Percentiles rank a stretch among this genome's conserved stretches.
phyloP scores from a whole-genome alignment of 768 basidiomycete genomes.

The Epithele typhae region DNA sequence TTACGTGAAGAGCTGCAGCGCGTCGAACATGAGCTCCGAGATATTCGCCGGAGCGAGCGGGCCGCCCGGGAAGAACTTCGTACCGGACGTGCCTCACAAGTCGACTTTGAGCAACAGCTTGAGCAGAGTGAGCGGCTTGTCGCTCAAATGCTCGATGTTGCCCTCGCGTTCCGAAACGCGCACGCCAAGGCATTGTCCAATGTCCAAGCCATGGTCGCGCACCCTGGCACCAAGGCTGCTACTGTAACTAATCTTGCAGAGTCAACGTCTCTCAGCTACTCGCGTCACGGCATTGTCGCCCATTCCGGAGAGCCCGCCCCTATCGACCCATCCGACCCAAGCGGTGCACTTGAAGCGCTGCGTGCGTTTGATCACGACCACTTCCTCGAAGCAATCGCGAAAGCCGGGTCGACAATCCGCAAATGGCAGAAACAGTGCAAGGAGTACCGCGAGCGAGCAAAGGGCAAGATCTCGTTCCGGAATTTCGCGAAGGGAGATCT shows the following conservation, averaged over 20 bases:
- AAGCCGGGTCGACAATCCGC: constrained; percentile 80
- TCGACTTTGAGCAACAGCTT: constrained; percentile 60
- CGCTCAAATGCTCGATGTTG: constrained; percentile 79
- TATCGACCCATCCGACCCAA: constrained; percentile 73
- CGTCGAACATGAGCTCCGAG: constrained; percentile 64
- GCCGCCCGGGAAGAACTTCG: constrained; percentile 72
- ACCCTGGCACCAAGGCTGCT: constrained; percentile 38
- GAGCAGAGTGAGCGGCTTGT: constrained; percentile 66
- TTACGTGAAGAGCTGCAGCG: constrained; percentile 71
- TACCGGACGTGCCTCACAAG: constrained; percentile 62
- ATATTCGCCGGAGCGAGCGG: constrained; percentile 61
- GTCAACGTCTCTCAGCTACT: constrained; percentile 40
- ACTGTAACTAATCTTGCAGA: constrained; percentile 41
- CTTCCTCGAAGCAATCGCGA: constrained; percentile 78
- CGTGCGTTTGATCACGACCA: constrained; percentile 79
- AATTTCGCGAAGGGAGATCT: constrained; percentile 95
- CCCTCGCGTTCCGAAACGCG: constrained; percentile 70
- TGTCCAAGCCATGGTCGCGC: constrained; percentile 51
- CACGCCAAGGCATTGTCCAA: constrained; percentile 68
- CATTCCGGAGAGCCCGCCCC: constrained; percentile 62
- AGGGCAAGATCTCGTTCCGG: constrained; percentile 93
- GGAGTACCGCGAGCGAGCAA: constrained; percentile 91
- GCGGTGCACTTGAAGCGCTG: constrained; percentile 63
- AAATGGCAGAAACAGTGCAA: constrained; percentile 99
- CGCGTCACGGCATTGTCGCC: constrained; percentile 50